Evolutionary conservation across 805 yeast species (phyloP), one percentile per base, ranked within the genome.

Genomic region (Candida argentea): DNA sequence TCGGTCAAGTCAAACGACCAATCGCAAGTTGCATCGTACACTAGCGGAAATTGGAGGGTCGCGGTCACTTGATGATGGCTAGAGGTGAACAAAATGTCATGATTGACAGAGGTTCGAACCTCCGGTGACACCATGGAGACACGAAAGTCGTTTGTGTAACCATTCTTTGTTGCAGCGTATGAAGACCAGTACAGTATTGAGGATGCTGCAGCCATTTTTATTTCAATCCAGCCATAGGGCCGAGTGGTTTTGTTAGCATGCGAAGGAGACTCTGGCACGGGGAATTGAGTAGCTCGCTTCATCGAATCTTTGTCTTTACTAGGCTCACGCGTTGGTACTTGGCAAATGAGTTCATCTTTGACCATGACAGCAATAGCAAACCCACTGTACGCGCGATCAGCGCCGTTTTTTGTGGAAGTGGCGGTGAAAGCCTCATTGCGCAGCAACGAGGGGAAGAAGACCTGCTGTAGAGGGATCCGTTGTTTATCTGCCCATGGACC

Each of bases 401-500:
- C 49, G 0, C 87, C 89, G 0, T 75, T 59, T 9, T 26, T 24
- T 6, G 20, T 29, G 10, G 7, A 7, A 7, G 10, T 10, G 7
- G 10, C 10, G 7, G 20, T 18, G 2, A 32, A 28, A 3, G 69
- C 50, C 4, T 29, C 27, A 41, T 85, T 83, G 26, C 76, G 53
- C 15, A 79, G 70, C 7, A 73, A 46, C 0, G 67, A 48, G 0
- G 98, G 98, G 31, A 79, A 72, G 14, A 91, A 55, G 53, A 76
- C 55, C 10, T 61, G 53, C 32, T 78, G 86, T 6, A 87, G 43
- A 2, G 75, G 68, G 2, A 62, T 63, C 11, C 94, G 50, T 49
- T 91, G 94, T 20, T 89, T 72, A 34, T 91, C 94, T 0, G 95
- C 82, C 95, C 96, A 89, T 0, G 98, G 94, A 0, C 98, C 98